Percentiles rank a stretch among this genome's conserved stretches.
These are phyloP conservation scores for Carex cristatella DNA, from an alignment of 176 grass and related monocot species.

Conservation along the genomic window DNA sequence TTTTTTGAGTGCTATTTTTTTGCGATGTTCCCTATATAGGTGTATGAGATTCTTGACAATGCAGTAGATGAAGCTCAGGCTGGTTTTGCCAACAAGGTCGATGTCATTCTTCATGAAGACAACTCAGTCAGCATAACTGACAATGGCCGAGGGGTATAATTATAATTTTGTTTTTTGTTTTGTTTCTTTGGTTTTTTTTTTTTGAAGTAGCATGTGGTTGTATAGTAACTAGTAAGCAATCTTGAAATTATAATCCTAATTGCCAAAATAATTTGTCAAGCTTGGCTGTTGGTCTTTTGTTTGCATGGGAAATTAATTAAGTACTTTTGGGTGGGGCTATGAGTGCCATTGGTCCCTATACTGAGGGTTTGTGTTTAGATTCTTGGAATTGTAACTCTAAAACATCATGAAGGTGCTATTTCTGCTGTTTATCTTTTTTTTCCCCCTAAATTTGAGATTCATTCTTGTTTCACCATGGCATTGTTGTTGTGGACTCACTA, in stretches of 20 bases:
- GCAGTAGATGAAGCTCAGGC: conserved; percentile 93
- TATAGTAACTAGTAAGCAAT: neutral
- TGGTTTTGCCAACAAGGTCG: conserved; percentile 59
- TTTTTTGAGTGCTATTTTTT: neutral
- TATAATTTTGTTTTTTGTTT: conserved; percentile 1
- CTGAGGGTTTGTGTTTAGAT: neutral
- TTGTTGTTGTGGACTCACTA: neutral
- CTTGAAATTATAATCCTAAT: conserved; percentile 12
- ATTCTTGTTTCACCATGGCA: neutral
- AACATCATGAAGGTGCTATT: neutral
- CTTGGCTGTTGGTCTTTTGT: neutral
- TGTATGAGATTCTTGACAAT: conserved; percentile 97
- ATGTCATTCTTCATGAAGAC: conserved; percentile 85
- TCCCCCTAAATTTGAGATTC: neutral
- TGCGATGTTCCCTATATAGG: conserved; percentile 18
- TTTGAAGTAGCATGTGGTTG: neutral
- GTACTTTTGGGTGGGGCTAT: neutral
- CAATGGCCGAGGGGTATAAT: conserved; percentile 86
- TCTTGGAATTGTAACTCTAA: neutral
- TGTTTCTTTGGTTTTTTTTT: neutral
- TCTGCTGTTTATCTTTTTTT: neutral
- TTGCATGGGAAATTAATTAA: neutral
- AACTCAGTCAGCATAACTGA: conserved; percentile 84
- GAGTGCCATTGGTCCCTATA: neutral
- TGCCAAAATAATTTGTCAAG: neutral